Evolutionary conservation across 345 rosid genomes (phyloP).

Genomic region (Excoecaria agallocha): DNA sequence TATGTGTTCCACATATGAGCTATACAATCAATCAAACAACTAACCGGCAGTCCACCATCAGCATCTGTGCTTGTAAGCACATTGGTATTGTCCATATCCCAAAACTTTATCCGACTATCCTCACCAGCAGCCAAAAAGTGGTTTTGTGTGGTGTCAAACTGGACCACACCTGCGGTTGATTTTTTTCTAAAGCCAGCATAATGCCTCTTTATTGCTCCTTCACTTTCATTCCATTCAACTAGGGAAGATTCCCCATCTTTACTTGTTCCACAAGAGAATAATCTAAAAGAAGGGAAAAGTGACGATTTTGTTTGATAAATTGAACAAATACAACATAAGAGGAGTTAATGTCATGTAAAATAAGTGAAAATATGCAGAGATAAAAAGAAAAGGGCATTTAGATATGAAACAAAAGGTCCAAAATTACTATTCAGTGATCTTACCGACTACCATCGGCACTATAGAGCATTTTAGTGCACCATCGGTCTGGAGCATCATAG

Average conservation of each 20-base stretch:
- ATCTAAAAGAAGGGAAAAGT: conserved; percentile 39
- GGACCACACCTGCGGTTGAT: conserved; percentile 51
- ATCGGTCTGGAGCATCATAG: conserved; percentile 74
- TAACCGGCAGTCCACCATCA: conserved; percentile 85
- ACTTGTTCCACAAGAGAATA: conserved; percentile 91
- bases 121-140: conserved; percentile 92
- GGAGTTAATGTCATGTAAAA: not conserved
- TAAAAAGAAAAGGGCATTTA: too few relatives aligned
- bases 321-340: not conserved
- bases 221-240: conserved; percentile 95
- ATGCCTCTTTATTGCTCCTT: conserved; percentile 79
- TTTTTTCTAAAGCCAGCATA: conserved; percentile 70
- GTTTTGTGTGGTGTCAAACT: conserved; percentile 81
- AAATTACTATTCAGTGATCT: conserved; percentile 7
- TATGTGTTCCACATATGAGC: not conserved
- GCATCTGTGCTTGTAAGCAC: conserved; percentile 63
- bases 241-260: conserved; percentile 80
- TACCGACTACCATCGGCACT: conserved; percentile 87
- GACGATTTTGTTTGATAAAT: not conserved
- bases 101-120: conserved; percentile 79
- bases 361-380: not conserved
- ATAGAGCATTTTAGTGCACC: conserved; percentile 81
- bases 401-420: conserved; percentile 1
- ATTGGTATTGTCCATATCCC: conserved; percentile 79
- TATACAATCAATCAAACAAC: conserved; percentile 31